These are phyloP conservation scores for Henckelia pumila DNA, from an alignment of 257 asterid species.

Conservation along the genomic window DNA sequence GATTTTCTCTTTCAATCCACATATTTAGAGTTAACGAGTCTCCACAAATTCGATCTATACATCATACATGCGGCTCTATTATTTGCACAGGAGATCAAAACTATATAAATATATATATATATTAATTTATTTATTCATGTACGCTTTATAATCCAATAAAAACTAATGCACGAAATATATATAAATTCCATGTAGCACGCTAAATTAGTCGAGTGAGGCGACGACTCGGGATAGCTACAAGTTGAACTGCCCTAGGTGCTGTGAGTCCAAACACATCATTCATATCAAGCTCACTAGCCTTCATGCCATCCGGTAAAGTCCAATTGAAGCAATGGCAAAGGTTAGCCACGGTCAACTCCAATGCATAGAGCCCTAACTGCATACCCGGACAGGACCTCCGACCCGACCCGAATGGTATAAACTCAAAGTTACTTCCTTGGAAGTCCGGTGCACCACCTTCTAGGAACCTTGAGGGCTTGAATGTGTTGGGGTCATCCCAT, in stretches of 20 bases:
- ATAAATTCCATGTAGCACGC: too few species aligned
- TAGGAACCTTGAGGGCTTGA: slow-evolving; percentile 27
- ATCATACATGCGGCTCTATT: too few species aligned
- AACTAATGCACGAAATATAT: too few species aligned
- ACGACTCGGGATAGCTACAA: slow-evolving; percentile 26
- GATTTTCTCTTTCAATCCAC: too few species aligned
- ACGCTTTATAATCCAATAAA: too few species aligned
- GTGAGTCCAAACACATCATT: slow-evolving; percentile 39
- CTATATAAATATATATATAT: too few species aligned
- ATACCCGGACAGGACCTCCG: slow-evolving; percentile 42
- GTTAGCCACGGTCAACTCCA: slow-evolving; percentile 36
- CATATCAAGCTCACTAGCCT: slow-evolving; percentile 30
- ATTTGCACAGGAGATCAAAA: too few species aligned
- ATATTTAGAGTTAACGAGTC: too few species aligned
- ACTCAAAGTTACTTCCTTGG: slow-evolving; percentile 35
- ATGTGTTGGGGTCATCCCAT: slow-evolving; percentile 28
- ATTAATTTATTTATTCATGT: too few species aligned
- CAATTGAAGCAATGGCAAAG: slow-evolving; percentile 33
- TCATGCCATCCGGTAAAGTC: slow-evolving; percentile 32
- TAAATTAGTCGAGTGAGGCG: not conserved
- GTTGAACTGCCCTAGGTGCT: slow-evolving; percentile 32
- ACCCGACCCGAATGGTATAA: slow-evolving; percentile 43
- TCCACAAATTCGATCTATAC: too few species aligned
- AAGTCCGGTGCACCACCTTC: slow-evolving; percentile 29
- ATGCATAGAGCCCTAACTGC: slow-evolving; percentile 34